phyloP scores from a whole-genome alignment of 257 asterid genomes.

The Galeopsis tetrahit region DNA sequence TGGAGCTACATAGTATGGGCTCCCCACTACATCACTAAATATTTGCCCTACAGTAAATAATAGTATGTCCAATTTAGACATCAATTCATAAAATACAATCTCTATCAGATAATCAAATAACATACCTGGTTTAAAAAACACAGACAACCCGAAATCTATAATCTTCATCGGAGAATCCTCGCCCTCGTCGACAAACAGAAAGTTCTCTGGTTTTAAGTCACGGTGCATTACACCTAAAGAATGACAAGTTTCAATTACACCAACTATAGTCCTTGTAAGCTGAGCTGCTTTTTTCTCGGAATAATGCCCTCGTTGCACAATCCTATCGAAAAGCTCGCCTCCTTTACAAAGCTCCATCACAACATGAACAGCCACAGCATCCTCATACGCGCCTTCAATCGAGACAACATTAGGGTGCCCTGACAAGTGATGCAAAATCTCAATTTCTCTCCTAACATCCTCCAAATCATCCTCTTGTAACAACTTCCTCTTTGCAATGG shows the following conservation, averaged over 20 bases:
- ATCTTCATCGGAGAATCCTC: constrained; percentile 79
- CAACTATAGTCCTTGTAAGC: constrained; percentile 73
- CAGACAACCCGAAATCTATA: constrained; percentile 78
- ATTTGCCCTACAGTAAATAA: constrained; percentile 43
- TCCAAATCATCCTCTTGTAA: constrained; percentile 67
- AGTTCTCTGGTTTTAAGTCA: constrained; percentile 87
- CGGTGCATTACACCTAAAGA: constrained; percentile 89
- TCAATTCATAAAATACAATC: too few relatives aligned
- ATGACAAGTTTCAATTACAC: constrained; percentile 73
- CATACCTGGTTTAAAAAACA: constrained; percentile 82
- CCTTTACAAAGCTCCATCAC: constrained; percentile 86
- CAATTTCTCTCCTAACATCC: constrained; percentile 84
- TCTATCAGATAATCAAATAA: too few relatives aligned
- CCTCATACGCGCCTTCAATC: constrained; percentile 78
- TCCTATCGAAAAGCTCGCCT: constrained; percentile 88
- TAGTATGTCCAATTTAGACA: neutral
- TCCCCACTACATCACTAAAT: constrained; percentile 67
- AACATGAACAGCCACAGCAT: constrained; percentile 75
- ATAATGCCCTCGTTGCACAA: constrained; percentile 71
- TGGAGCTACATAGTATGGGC: constrained; percentile 73
- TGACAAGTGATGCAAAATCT: constrained; percentile 79
- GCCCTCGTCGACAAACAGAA: constrained; percentile 56
- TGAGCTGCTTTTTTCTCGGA: constrained; percentile 83
- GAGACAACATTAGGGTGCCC: constrained; percentile 66
- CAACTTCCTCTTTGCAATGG: constrained; percentile 77